Evolutionary conservation across 805 yeast species (phyloP), one percentile per base, ranked within the genome.

Genomic region (Lipomyces starkeyi): DNA sequence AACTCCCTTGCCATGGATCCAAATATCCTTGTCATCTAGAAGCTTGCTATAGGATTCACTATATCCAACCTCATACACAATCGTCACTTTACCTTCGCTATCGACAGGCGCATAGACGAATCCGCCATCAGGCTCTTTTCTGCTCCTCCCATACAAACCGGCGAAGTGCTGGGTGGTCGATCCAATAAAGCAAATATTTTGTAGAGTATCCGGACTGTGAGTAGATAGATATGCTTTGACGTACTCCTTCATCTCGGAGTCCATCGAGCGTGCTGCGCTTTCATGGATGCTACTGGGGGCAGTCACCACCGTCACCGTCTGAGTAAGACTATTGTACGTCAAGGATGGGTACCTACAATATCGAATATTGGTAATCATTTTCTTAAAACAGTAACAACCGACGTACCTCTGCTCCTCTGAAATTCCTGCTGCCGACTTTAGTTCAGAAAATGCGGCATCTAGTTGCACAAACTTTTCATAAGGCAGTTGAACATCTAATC

Each of bases 401-500:
- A 52, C 55, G 29, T n/a, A 52, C 55, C 55, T 52, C 55, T 52
- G 55, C 1, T 52, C 55, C 25, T 52, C 55, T 14, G 55, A 52
- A 52, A 52, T 52, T 11, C 29, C 55, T 52, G 22, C 55, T 52
- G n/a, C n/a, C n/a, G n/a, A n/a, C n/a, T n/a, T n/a, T n/a, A n/a
- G n/a, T n/a, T n/a, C n/a, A n/a, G n/a, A 52, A 52, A 52, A 52
- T 11, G 55, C 55, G 1, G 7, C 55, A n/a, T 52, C 55, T n/a
- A 52, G 25, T 25, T 52, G 55, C 55, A n/a, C 13, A 52, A 52
- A 52, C 55, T 52, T 52, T 14, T 52, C 55, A 52, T 52, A 52
- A n/a, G 55, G 55, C 55, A 52, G 25, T 52, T 52, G 55, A 52
- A 25, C 55, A 52, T 52, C 55, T 52, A 52, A 52, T n/a, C 55